Conservation (phyloP, 2,329 filamentous ascomycete genomes). For the Aspergillus awamori region DNA sequence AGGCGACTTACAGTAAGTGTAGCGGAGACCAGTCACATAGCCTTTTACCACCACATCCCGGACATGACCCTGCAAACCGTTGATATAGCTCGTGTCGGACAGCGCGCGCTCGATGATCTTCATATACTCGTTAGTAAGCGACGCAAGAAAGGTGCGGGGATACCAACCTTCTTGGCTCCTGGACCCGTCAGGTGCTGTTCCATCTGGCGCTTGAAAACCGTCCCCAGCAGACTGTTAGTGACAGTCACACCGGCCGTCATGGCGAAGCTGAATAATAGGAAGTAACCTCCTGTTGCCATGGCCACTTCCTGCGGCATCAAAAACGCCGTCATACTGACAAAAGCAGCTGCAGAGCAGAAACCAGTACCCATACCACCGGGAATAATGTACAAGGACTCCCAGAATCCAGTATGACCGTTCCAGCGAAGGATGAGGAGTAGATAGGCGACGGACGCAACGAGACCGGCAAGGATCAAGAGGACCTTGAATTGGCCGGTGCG, state of each 20-base stretch:
- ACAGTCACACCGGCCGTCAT: conserved; percentile 44
- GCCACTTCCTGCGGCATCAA: conserved; percentile 52
- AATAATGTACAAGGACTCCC: conserved; percentile 62
- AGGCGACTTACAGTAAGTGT: conserved; percentile 14
- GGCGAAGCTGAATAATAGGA: conserved; percentile 50
- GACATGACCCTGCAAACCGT: conserved; percentile 7
- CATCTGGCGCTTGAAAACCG: conserved; percentile 38
- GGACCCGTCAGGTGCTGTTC: conserved; percentile 33
- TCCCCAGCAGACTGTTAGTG: conserved; percentile 42
- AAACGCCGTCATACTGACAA: conserved; percentile 54
- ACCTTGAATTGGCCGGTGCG: conserved; percentile 63
- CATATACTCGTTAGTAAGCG: neutral
- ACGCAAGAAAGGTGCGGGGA: neutral
- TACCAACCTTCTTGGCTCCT: conserved; percentile 25
- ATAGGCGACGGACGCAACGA: conserved; percentile 56
- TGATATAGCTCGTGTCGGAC: conserved; percentile 16
- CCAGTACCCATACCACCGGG: conserved; percentile 59
- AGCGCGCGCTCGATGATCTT: conserved; percentile 18
- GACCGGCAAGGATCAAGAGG: conserved; percentile 55
- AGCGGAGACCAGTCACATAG: conserved; percentile 16
- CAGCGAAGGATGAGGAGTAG: conserved; percentile 58
- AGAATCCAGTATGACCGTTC: conserved; percentile 60
- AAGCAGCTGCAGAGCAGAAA: conserved; percentile 49
- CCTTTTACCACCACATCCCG: conserved; percentile 13
- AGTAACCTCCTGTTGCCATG: conserved; percentile 54